phyloP scores from a whole-genome alignment of 805 yeast species.

The Myxozyma neotropica region DNA sequence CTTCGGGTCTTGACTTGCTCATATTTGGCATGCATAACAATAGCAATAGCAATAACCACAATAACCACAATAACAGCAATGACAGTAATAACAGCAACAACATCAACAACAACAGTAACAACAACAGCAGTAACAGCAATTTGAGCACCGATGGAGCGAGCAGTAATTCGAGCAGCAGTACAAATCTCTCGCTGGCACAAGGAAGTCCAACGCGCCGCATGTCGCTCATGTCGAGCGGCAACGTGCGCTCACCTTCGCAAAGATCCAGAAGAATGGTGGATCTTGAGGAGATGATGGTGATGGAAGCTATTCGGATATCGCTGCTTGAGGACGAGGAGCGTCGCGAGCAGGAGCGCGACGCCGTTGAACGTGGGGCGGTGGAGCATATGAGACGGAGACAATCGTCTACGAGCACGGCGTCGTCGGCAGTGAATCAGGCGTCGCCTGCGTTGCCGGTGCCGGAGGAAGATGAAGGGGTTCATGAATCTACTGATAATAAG shows the following conservation, averaged over 20 bases:
- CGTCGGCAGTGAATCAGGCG: conserved; percentile 2
- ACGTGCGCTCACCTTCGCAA: conserved; percentile 21
- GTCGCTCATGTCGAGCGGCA: conserved; percentile 9
- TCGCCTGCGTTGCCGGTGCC: conserved; percentile 12
- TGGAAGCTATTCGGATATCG: conserved; percentile 78
- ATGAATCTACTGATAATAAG: not conserved
- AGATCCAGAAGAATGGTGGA: conserved; percentile 42
- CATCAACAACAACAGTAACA: not conserved
- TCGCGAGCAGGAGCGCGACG: conserved; percentile 37
- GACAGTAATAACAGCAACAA: not conserved
- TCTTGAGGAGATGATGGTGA: conserved; percentile 75
- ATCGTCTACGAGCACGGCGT: conserved; percentile 10
- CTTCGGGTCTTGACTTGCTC: conserved; percentile 20
- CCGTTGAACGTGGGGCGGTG: conserved; percentile 33
- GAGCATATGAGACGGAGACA: conserved; percentile 3
- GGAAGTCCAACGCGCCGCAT: conserved; percentile 13
- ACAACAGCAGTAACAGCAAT: not conserved
- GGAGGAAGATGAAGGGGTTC: conserved; percentile 4
- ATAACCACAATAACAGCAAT: not conserved
- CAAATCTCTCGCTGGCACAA: conserved; percentile 5
- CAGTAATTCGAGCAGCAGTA: conserved; percentile 4
- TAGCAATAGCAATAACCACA: not conserved
- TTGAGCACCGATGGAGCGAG: conserved; percentile 5
- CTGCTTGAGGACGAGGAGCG: conserved; percentile 67
- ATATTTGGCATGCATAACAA: conserved; percentile 7